Evolutionary conservation across 345 rosid species (phyloP).

Genomic region (Syzygium aromaticum): DNA sequence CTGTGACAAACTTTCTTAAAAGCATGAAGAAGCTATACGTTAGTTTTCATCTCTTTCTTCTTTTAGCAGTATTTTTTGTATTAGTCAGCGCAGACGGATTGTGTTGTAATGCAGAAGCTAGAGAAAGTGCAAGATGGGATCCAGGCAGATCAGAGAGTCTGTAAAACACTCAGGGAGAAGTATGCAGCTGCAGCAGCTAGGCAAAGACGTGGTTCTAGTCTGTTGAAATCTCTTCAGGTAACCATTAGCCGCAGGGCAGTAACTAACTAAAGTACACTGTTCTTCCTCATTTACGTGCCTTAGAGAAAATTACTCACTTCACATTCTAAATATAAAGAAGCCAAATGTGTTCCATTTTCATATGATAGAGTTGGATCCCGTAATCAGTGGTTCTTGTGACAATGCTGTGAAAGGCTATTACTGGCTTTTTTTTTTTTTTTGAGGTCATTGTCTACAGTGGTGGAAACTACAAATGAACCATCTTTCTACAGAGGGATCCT

Average conservation of each 20-base stretch:
- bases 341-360: neutral
- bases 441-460: neutral
- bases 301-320: neutral
- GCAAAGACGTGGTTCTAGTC: constrained; percentile 46
- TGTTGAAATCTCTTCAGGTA: constrained; percentile 66
- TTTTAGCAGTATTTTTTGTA: neutral
- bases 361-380: neutral
- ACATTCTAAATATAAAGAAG: neutral
- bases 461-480: neutral
- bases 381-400: neutral
- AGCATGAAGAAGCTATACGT: neutral
- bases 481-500: neutral
- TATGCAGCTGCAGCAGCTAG: constrained; percentile 50
- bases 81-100: neutral
- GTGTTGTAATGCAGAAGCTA: constrained; percentile 44
- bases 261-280: neutral
- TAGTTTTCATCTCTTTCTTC: neutral
- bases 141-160: constrained; percentile 53
- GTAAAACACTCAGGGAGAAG: constrained; percentile 49
- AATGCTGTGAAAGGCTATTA: neutral
- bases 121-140: constrained; percentile 49
- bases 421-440: neutral
- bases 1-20: neutral
- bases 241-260: neutral
- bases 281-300: neutral